phyloP scores from a whole-genome alignment of 225 moss, liverwort and hornwort species.

The Pleurozium schreberi region DNA sequence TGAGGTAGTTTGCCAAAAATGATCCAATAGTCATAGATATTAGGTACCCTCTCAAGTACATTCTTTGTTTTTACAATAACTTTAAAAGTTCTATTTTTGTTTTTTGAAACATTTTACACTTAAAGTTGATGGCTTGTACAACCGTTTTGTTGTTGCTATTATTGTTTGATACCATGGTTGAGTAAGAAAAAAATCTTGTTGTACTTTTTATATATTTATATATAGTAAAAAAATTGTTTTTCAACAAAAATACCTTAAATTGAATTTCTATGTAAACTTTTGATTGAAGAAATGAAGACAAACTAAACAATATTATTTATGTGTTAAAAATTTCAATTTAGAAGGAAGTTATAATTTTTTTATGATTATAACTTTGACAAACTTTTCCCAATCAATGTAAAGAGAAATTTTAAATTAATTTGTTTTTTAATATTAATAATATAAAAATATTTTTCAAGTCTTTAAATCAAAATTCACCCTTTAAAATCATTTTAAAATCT shows the following conservation, averaged over 20 bases:
- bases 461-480: neutral
- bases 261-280: neutral
- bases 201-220: neutral
- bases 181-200: neutral
- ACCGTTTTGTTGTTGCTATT: too few species aligned
- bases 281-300: neutral
- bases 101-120: neutral
- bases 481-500: too few species aligned
- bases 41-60: neutral
- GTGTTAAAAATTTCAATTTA: neutral
- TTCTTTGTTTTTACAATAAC: neutral
- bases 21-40: fast-evolving
- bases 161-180: fast-evolving
- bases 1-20: neutral
- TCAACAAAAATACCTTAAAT: neutral
- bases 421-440: too few species aligned
- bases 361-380: neutral
- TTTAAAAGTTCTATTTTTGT: neutral
- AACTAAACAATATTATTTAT: neutral
- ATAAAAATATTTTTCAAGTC: too few species aligned
- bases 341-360: neutral
- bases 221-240: neutral
- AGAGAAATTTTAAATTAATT: too few species aligned
- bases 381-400: neutral
- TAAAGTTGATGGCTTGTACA: neutral